These are phyloP conservation scores for Hanseniaspora sp. DNA, from an alignment of 1,139 yeast species.

Conservation along the genomic window DNA sequence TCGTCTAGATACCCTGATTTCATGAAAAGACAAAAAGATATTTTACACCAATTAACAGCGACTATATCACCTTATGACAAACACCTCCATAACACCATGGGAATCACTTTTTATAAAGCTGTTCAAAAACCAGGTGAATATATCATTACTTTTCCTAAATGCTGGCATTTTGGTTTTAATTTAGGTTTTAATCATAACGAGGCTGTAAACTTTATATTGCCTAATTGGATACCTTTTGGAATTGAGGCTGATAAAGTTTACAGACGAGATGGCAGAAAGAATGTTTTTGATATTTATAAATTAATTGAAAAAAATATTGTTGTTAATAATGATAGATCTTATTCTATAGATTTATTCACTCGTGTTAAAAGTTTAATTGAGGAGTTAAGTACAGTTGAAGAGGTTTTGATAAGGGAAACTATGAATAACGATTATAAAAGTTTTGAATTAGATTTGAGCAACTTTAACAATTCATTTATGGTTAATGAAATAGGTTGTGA, in stretches of 20 bases:
- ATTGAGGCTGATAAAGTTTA: constrained; percentile 49
- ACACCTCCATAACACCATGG: constrained; percentile 53
- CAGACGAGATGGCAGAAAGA: constrained; percentile 30
- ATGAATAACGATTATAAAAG: constrained; percentile 6
- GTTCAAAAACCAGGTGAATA: constrained; percentile 76
- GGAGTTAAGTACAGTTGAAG: constrained; percentile 4
- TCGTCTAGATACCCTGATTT: constrained; percentile 57
- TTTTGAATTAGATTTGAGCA: not conserved
- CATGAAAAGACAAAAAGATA: constrained; percentile 78
- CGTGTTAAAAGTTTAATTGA: not conserved
- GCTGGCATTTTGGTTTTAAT: constrained; percentile 73
- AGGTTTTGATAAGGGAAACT: constrained; percentile 18
- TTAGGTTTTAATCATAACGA: constrained; percentile 69
- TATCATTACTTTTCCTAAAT: constrained; percentile 63
- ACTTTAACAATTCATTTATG: not conserved
- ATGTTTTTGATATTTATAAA: constrained; percentile 33
- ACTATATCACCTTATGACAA: constrained; percentile 41
- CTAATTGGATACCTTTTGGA: constrained; percentile 58
- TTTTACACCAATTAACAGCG: constrained; percentile 77
- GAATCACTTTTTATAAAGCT: constrained; percentile 64
- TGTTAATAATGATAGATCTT: constrained; percentile 12
- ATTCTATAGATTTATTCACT: constrained; percentile 7
- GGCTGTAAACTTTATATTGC: constrained; percentile 68
- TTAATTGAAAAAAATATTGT: constrained; percentile 24
- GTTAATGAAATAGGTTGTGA: constrained; percentile 12